Conservation (phyloP, 495 filamentous ascomycete genomes). For the Filosporella fistucella region DNA sequence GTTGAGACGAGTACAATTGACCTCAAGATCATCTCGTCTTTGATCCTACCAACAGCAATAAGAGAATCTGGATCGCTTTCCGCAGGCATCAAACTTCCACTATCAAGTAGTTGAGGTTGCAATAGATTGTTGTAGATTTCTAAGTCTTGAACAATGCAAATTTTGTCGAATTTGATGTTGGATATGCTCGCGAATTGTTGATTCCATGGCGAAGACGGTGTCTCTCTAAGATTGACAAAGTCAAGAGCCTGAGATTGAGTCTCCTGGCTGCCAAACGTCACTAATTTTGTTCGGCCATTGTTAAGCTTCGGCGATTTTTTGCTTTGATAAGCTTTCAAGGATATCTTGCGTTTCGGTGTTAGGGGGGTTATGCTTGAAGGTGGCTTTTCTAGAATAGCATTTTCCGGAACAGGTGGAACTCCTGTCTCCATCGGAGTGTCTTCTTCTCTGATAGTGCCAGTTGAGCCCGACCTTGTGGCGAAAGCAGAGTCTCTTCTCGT, state of each 20-base stretch:
- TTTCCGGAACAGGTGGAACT: background rate
- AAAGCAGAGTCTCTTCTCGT: too few species aligned
- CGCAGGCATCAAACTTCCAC: slow-evolving; percentile 6
- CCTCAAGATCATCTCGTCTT: slow-evolving; percentile 5
- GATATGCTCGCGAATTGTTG: background rate
- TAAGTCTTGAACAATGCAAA: slow-evolving; percentile 23
- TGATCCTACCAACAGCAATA: slow-evolving; percentile 5
- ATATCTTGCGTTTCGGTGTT: slow-evolving; percentile 10
- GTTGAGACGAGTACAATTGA: slow-evolving; percentile 9
- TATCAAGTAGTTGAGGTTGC: slow-evolving; percentile 1
- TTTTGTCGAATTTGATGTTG: slow-evolving; percentile 11
- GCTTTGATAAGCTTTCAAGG: slow-evolving; percentile 6
- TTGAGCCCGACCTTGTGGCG: too few species aligned
- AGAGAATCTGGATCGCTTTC: background rate
- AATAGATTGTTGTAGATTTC: too few species aligned
- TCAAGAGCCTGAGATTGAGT: slow-evolving; percentile 9
- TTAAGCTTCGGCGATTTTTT: slow-evolving; percentile 1
- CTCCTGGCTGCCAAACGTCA: slow-evolving; percentile 14
- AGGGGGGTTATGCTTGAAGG: background rate
- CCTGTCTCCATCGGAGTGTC: too few species aligned
- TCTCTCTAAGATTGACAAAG: slow-evolving; percentile 1
- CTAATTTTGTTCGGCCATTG: slow-evolving; percentile 6
- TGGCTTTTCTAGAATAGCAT: too few species aligned
- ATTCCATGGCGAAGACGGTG: slow-evolving; percentile 5
- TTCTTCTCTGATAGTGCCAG: too few species aligned